Base-by-base conservation (phyloP, 2,329 filamentous ascomycete genomes). In the Claviceps spartinae region DNA sequence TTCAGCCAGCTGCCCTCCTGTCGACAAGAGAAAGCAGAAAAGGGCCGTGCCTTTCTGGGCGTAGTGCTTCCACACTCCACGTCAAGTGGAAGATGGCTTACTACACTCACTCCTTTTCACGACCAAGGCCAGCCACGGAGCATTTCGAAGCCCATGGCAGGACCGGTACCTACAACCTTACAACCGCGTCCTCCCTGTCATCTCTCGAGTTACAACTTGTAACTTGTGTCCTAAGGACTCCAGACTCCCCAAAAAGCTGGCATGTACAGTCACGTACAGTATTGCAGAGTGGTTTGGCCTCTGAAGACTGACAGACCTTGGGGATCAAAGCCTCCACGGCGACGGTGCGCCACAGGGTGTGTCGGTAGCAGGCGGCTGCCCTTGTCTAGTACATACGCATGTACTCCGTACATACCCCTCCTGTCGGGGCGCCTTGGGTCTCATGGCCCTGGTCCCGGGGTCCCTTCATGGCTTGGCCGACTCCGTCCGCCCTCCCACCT, bases 1-100 rank as follows among this genome's bases (percentile, higher is more conserved):
- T 57, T 57, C 56, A 57, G 56, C 56, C 54, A 52, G 51, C 55
- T 53, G 56, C 54, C 49, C 45, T 24, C 20, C 24, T 16, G 41
- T 13, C 41, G 48, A 50, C 41, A 38, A 44, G 22, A 50, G 42
- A 45, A 47, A 44, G 37, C 37, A 51, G 26, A 14, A 34, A 47
- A 45, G 24, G 20, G 43, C 22, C 42, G 22, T 24, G 20, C 16
- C 46, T 38, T 40, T 18, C 14, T 38, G 37, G 34, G 36, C 42
- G 13, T 44, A 26, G 42, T 26, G 24, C 22, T 24, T 26, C 2
- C 13, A 44, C 16, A 41, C 38, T n/a, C 38, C 18, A 34, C 9
- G 9, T 49, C 9, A 38, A 48, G 41, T 26, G 43, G 26, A 30
- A 44, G 48, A 24, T 5, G 24, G 47, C 20, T 22, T 47, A 22